Conservation (phyloP, 2,329 filamentous ascomycete genomes). For the Trichophyton rubrum region DNA sequence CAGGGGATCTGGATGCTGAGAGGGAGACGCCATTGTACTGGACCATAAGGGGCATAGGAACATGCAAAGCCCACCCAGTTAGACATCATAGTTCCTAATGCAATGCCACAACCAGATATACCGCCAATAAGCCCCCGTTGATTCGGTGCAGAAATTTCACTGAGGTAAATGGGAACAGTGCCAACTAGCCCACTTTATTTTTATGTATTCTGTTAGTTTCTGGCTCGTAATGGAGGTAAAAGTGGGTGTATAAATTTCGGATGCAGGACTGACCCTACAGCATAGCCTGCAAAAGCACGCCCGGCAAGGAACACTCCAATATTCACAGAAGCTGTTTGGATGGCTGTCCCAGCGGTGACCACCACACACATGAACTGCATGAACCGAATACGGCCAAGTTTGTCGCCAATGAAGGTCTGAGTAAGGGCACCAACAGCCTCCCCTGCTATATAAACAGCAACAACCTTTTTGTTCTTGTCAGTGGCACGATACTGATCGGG, state of each 20-base stretch:
- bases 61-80: slow-evolving; percentile 49
- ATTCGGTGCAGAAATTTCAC: slow-evolving; percentile 40
- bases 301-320: slow-evolving; percentile 44
- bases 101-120: slow-evolving; percentile 43
- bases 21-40: slow-evolving; percentile 44
- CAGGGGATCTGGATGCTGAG: slow-evolving; percentile 45
- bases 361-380: slow-evolving; percentile 43
- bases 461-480: slow-evolving; percentile 28
- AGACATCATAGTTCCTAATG: slow-evolving; percentile 44
- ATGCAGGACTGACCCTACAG: slow-evolving; percentile 29
- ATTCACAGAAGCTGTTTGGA: slow-evolving; percentile 44
- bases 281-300: slow-evolving; percentile 36
- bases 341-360: slow-evolving; percentile 42
- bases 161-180: slow-evolving; percentile 45
- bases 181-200: slow-evolving; percentile 34
- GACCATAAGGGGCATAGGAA: slow-evolving; percentile 41
- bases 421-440: slow-evolving; percentile 44
- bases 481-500: not conserved
- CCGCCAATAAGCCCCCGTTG: slow-evolving; percentile 43
- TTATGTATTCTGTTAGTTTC: not conserved
- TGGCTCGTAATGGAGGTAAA: too few relatives aligned
- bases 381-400: slow-evolving; percentile 41
- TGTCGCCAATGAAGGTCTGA: slow-evolving; percentile 44
- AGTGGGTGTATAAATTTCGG: not conserved
- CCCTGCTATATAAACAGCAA: slow-evolving; percentile 48